Evolutionary conservation across 2,329 filamentous ascomycete genomes (phyloP), one percentile per base, ranked within the genome.

Genomic region (Fusarium tuaranense): DNA sequence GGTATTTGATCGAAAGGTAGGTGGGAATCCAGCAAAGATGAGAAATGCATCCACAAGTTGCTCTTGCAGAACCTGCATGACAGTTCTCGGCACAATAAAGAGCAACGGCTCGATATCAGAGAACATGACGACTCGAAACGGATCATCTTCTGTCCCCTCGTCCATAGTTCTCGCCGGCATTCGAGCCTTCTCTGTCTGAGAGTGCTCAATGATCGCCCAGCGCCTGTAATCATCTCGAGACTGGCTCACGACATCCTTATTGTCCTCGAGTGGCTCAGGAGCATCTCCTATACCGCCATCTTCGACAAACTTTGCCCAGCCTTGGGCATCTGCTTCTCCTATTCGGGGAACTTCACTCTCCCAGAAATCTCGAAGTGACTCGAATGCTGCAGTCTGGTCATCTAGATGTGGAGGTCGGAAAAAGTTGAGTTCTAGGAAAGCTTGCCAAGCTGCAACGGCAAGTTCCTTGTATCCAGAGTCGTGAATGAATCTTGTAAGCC

Each of bases 391-490:
- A 13, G 77, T 64, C 2, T 76, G 73, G 46, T 78, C 57, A n/a
- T 77, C 65, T 4, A 83, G 61, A 7, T 79, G 46, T 6, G 58
- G n/a, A 9, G 93, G 91, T 4, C 86, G 86, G 57, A 90, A 91
- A 69, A 95, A 88, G 20, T 90, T 91, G 63, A 93, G 86, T 79
- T 98, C 96, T 0, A 98, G 83, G 1, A 93, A 78, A 7, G 91
- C 93, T 83, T 98, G 96, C 95, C 96, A 98, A 7, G 93, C 87
- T 12, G 92, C 94, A 4, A 94, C 85, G 2, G 94, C 92, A 34
- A 94, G 85, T 80, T 98, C 96, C 53, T 87, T 85, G 79, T 93
- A 98, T 0, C 96, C 96, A 55, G 93, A 87, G 79, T 97, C 92
- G 53, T 91, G 87, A 34, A 96, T 86, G 78, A 97, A 93, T 3